phyloP scores from a whole-genome alignment of 2,329 filamentous ascomycete species.

The Stachybotrys chlorohalonatus region DNA sequence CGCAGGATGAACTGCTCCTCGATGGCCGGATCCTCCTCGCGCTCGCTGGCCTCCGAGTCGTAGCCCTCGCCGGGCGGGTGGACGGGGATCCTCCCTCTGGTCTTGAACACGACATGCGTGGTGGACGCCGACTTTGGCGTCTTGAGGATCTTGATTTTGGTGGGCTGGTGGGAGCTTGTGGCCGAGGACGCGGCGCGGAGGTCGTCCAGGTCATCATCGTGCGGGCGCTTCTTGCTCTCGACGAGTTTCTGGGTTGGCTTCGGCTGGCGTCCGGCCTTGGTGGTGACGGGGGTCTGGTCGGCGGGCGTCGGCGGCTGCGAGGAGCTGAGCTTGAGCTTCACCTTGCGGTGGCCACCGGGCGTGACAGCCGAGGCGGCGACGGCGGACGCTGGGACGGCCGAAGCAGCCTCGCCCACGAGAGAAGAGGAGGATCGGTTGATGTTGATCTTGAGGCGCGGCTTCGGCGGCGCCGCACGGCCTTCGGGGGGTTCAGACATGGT shows the following conservation, averaged over 20 bases:
- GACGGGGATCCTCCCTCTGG: slow-evolving; percentile 58
- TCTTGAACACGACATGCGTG: slow-evolving; percentile 41
- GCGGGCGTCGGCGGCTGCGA: slow-evolving; percentile 29
- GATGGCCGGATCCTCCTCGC: slow-evolving; percentile 76
- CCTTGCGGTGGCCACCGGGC: slow-evolving; percentile 22
- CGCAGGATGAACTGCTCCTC: slow-evolving; percentile 86
- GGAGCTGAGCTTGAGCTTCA: slow-evolving; percentile 32
- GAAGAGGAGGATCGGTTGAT: slow-evolving; percentile 26
- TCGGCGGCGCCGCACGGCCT: slow-evolving; percentile 17
- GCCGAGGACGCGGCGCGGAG: slow-evolving; percentile 14
- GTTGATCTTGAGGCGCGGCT: slow-evolving; percentile 30
- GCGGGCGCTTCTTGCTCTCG: slow-evolving; percentile 52
- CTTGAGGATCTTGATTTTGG: slow-evolving; percentile 45
- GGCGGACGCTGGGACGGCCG: slow-evolving; percentile 1
- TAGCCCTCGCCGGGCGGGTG: slow-evolving; percentile 81
- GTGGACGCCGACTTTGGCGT: slow-evolving; percentile 24
- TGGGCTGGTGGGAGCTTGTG: slow-evolving; percentile 22
- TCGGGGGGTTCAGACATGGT: slow-evolving; percentile 18
- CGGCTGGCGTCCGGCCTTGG: slow-evolving; percentile 49
- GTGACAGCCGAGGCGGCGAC: slow-evolving; percentile 8
- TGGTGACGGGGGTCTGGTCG: slow-evolving; percentile 31
- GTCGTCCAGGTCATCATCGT: slow-evolving; percentile 44
- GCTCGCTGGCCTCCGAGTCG: slow-evolving; percentile 90
- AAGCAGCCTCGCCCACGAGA: slow-evolving; percentile 18
- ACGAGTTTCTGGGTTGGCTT: slow-evolving; percentile 51